Conservation (phyloP, 805 yeast genomes). For the Pichia nanzhaoensis region DNA sequence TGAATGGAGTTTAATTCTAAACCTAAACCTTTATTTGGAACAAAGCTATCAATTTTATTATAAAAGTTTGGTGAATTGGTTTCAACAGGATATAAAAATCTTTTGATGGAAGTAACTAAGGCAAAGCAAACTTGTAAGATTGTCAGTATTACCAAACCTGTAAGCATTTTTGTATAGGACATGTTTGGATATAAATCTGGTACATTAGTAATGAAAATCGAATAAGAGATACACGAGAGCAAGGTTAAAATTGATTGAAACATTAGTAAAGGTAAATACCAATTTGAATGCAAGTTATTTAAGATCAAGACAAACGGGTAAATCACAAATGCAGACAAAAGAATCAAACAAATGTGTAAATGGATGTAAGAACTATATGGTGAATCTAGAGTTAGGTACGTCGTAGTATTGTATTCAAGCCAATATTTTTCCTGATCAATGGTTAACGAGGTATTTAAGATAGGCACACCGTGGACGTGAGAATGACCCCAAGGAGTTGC, state of each 20-base stretch:
- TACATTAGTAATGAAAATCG: constrained; percentile 51
- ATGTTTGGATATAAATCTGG: constrained; percentile 71
- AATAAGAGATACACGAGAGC: constrained; percentile 47
- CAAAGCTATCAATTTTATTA: too few species aligned
- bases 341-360: constrained; percentile 44
- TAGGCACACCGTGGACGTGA: constrained; percentile 66
- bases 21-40: neutral
- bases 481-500: constrained; percentile 42
- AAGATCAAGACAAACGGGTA: constrained; percentile 68
- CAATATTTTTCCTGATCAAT: constrained; percentile 73
- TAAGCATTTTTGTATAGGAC: constrained; percentile 61
- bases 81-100: constrained; percentile 29
- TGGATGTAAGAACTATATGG: constrained; percentile 46
- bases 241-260: constrained; percentile 41
- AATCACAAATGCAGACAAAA: constrained; percentile 41
- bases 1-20: neutral
- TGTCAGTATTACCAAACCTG: constrained; percentile 49
- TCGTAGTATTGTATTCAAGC: constrained; percentile 72
- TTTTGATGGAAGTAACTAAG: constrained; percentile 39
- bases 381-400: constrained; percentile 52
- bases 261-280: constrained; percentile 52
- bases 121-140: constrained; percentile 51
- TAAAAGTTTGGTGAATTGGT: neutral
- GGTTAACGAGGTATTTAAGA: constrained; percentile 56
- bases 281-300: constrained; percentile 49